Evolutionary conservation across 306 rosid genomes (phyloP).

Genomic region (Ziziphus jujuba): DNA sequence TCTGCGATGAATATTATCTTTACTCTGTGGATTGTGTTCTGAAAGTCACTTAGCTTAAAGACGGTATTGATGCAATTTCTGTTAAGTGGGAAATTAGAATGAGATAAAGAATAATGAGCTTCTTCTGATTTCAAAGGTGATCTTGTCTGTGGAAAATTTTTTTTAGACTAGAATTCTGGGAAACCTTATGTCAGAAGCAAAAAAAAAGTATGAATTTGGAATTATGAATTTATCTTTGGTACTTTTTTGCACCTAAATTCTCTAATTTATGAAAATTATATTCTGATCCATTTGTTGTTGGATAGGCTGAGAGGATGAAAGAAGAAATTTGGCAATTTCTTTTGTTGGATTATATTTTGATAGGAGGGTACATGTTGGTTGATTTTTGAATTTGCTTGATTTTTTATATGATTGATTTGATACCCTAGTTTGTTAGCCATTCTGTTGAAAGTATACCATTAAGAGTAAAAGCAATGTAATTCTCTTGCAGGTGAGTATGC

Average conservation of each 20-base stretch:
- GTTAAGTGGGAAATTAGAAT: background rate
- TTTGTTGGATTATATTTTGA: background rate
- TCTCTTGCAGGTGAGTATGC: slow-evolving; percentile 73
- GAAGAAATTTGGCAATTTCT: background rate
- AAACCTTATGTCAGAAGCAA: background rate
- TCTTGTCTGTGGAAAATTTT: background rate
- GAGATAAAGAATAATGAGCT: background rate
- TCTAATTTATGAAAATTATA: background rate
- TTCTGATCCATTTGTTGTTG: background rate
- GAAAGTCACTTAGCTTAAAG: background rate
- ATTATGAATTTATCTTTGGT: too few species aligned
- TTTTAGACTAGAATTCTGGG: background rate
- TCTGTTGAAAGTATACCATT: background rate
- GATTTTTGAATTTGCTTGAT: background rate
- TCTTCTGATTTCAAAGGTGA: background rate
- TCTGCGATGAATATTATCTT: background rate
- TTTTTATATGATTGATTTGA: background rate
- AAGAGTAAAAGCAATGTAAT: too few species aligned
- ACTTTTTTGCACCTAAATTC: too few species aligned
- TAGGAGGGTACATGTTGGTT: background rate
- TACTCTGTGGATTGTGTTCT: background rate
- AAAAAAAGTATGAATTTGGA: too few species aligned
- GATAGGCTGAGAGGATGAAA: background rate
- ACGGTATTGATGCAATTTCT: background rate
- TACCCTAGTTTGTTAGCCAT: background rate